Evolutionary conservation across 2,329 filamentous ascomycete genomes (phyloP).

Genomic region (Colletotrichum plurivorum): DNA sequence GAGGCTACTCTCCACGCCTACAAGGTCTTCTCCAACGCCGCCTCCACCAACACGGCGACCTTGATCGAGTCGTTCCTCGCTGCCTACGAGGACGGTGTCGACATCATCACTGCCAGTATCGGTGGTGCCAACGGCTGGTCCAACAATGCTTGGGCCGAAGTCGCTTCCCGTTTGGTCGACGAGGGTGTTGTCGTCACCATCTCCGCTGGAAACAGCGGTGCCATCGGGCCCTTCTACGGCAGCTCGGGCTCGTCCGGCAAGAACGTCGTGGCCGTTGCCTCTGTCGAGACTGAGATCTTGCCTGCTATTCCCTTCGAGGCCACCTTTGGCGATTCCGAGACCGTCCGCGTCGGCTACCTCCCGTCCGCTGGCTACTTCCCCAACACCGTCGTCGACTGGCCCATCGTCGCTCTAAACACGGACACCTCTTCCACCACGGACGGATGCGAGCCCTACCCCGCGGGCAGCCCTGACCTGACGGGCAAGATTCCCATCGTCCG

Average conservation of each 20-base stretch:
- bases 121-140: conserved; percentile 49
- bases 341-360: conserved; percentile 50
- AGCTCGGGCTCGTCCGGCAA: conserved; percentile 57
- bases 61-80: conserved; percentile 54
- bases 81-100: conserved; percentile 50
- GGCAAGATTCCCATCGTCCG: conserved; percentile 53
- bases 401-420: conserved; percentile 45
- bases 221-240: conserved; percentile 62
- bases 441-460: conserved; percentile 46
- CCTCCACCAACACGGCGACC: conserved; percentile 52
- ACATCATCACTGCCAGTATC: conserved; percentile 55
- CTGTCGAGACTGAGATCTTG: conserved; percentile 51
- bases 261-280: conserved; percentile 60
- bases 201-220: conserved; percentile 66
- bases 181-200: conserved; percentile 65
- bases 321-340: conserved; percentile 47
- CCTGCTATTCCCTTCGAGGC: conserved; percentile 49
- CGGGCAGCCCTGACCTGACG: conserved; percentile 45
- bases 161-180: conserved; percentile 58
- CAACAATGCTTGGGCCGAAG: conserved; percentile 49
- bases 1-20: conserved; percentile 48
- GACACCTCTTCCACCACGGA: conserved; percentile 45
- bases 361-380: conserved; percentile 52
- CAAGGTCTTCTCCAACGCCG: conserved; percentile 47
- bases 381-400: conserved; percentile 51